phyloP scores from a whole-genome alignment of 768 basidiomycete species.

The Nevesoporus exiguus region DNA sequence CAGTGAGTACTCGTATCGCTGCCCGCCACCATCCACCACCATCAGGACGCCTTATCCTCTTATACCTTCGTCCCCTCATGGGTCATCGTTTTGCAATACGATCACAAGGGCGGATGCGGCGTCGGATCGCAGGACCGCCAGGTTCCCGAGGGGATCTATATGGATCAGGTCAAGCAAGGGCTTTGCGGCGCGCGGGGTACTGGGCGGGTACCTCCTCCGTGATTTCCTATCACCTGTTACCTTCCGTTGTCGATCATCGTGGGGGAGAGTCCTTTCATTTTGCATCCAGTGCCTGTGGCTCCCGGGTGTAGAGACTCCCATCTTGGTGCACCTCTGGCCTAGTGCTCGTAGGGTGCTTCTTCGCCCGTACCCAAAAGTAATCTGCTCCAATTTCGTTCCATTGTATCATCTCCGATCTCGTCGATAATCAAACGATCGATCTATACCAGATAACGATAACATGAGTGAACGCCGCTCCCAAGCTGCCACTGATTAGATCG shows the following conservation, averaged over 20 bases:
- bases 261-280: background rate
- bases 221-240: background rate
- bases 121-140: background rate
- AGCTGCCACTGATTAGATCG: conserved; percentile 2
- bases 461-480: too few relatives aligned
- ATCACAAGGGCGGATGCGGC: background rate
- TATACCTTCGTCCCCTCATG: too few relatives aligned
- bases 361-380: too few relatives aligned
- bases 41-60: background rate
- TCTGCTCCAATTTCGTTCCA: too few relatives aligned
- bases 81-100: background rate
- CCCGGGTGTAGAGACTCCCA: background rate
- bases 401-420: background rate
- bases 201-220: background rate
- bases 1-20: background rate
- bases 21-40: background rate
- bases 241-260: background rate
- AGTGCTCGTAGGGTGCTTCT: background rate
- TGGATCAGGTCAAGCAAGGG: background rate
- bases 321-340: conserved; percentile 3
- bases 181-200: background rate
- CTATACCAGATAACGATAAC: background rate
- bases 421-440: conserved; percentile 4
- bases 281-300: background rate
- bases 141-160: background rate